Conservation (phyloP, 1,139 yeast species). For the Yamadazyma dendronema region DNA sequence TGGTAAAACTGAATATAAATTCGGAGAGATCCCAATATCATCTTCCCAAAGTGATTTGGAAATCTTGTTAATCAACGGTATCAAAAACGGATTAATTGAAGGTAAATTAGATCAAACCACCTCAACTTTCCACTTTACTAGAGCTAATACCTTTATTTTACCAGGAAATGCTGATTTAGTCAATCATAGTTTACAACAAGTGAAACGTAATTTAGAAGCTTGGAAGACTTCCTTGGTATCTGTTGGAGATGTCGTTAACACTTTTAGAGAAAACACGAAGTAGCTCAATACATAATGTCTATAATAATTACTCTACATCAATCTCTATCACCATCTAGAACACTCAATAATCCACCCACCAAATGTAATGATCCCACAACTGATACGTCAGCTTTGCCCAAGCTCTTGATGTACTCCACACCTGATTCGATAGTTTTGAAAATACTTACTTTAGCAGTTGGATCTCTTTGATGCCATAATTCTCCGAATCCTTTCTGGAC, state of each 20-base stretch:
- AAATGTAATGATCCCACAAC: conserved; percentile 93
- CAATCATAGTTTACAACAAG: conserved; percentile 33
- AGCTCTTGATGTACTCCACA: conserved; percentile 50
- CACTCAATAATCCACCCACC: conserved; percentile 91
- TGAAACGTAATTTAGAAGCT: conserved; percentile 33
- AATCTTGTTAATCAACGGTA: conserved; percentile 42
- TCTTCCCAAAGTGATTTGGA: conserved; percentile 39
- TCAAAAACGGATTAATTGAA: conserved; percentile 45
- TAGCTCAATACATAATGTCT: conserved; percentile 3
- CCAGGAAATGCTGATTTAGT: conserved; percentile 37
- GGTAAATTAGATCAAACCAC: conserved; percentile 49
- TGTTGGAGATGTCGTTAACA: conserved; percentile 43
- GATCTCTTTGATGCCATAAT: conserved; percentile 56
- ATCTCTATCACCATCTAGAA: conserved; percentile 55
- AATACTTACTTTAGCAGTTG: conserved; percentile 35
- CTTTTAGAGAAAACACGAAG: conserved; percentile 44
- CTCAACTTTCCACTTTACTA: conserved; percentile 41
- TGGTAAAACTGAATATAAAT: conserved; percentile 30
- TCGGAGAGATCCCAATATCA: conserved; percentile 39
- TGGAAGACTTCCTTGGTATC: conserved; percentile 44
- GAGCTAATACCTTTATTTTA: conserved; percentile 42
- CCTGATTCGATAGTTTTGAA: conserved; percentile 77
- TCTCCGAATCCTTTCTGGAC: conserved; percentile 79
- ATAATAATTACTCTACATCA: conserved; percentile 9
- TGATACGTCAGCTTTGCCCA: conserved; percentile 63